Evolutionary conservation across 306 rosid species (phyloP), one percentile per base, ranked within the genome.

Genomic region (Pyrus communis): DNA sequence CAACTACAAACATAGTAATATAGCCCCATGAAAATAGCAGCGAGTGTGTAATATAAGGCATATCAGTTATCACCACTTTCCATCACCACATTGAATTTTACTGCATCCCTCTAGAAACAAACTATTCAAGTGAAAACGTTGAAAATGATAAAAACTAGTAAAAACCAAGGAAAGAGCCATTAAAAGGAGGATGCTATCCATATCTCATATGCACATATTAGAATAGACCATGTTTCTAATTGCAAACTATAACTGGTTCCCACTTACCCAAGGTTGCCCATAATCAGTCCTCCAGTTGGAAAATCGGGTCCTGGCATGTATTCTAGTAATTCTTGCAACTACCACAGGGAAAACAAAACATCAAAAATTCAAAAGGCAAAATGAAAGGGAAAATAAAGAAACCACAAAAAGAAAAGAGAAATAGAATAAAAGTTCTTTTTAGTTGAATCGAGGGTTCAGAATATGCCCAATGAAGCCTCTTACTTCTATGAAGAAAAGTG

Each of bases 281-380:
- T 95, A 72, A 95, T 90, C 77, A 95, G 55, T 85, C 97, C 97
- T 67, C 99, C 99, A n/a, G 99, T 92, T 18, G 97, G 99, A 87
- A 95, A 95, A 83, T 95, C 99, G 18, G 99, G 99, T 78, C 96
- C 99, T 45, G 99, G 99, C 99, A 95, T 95, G 91, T 92, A 95
- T 82, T 95, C 99, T 77, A 95, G 88, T 87, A 95, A 85, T 86
- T 95, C 99, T 89, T 95, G 99, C 79, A 95, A 75, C 97, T 95
- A 81, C 62, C 67, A 79, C 46, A 77, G 60, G 81, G 62, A 72
- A 79, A 85, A 80, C 75, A 73, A 78, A 82, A 81, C 42, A 22
- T 70, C 4, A 71, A 54, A 71, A 43, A 40, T 63, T 33, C 70
- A 2, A 21, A 33, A 33, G 46, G 4, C 5, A 9, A 65, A 33